A percentile compares a stretch with the other conserved stretches of the same genome.
These are phyloP conservation scores for Colletotrichum cordylinicola DNA, from an alignment of 2,329 filamentous ascomycete species.

Conservation along the genomic window DNA sequence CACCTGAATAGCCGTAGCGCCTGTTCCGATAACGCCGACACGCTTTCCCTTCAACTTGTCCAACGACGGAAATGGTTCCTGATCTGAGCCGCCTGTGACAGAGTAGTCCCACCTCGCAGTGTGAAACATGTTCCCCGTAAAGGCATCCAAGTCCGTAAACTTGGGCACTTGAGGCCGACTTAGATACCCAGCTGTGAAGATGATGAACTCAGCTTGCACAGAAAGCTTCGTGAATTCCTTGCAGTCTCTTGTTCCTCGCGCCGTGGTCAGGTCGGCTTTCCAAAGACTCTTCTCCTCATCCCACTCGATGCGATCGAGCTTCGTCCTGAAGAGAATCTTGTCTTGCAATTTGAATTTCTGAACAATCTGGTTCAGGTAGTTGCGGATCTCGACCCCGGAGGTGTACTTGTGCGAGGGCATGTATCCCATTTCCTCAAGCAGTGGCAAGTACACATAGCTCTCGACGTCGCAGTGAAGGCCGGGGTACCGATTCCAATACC, in stretches of 20 bases:
- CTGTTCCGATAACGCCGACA: constrained; percentile 56
- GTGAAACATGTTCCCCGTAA: constrained; percentile 49
- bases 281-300: constrained; percentile 39
- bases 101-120: constrained; percentile 52
- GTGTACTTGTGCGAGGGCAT: constrained; percentile 58
- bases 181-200: constrained; percentile 43
- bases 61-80: constrained; percentile 37
- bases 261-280: constrained; percentile 25
- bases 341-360: constrained; percentile 44
- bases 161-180: constrained; percentile 47
- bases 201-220: constrained; percentile 39
- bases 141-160: constrained; percentile 38
- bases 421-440: constrained; percentile 65
- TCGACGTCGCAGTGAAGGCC: constrained; percentile 63
- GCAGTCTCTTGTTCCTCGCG: neutral
- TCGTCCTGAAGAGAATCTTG: constrained; percentile 44
- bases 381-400: constrained; percentile 45
- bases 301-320: constrained; percentile 48
- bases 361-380: constrained; percentile 47
- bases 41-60: constrained; percentile 50
- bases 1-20: constrained; percentile 52
- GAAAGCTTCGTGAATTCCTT: constrained; percentile 29
- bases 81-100: constrained; percentile 45
- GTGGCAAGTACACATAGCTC: constrained; percentile 63
- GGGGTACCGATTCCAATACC: constrained; percentile 59